A percentile compares a stretch with the other conserved stretches of the same genome.
Conservation (phyloP, 225 moss, liverwort and hornwort species). For the Lunularia cruciata region DNA sequence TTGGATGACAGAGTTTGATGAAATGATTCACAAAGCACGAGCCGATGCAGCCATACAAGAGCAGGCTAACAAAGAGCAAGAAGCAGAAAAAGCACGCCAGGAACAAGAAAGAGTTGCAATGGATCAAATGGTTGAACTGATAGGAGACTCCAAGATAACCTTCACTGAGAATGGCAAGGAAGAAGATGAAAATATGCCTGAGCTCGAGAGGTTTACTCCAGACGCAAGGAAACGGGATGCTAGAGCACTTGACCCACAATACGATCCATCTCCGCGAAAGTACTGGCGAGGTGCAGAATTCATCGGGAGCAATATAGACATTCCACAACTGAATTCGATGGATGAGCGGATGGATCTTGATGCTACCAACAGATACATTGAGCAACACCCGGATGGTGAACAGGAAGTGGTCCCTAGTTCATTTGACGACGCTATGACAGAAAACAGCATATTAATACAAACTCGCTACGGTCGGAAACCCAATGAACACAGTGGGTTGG, state of each 20-base stretch:
- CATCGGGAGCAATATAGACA: not conserved
- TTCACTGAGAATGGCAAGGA: slow-evolving; percentile 1
- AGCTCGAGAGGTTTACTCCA: not conserved
- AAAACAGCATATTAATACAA: not conserved
- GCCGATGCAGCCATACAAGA: slow-evolving; percentile 18
- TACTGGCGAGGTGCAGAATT: slow-evolving; percentile 6
- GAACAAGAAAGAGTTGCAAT: not conserved
- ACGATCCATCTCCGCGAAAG: slow-evolving; percentile 2
- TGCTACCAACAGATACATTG: not conserved
- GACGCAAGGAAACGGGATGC: slow-evolving; percentile 26
- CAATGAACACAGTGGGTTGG: not conserved
- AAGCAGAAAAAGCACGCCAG: not conserved
- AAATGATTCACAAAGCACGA: slow-evolving; percentile 61
- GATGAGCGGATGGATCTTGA: slow-evolving; percentile 18
- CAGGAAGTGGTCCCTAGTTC: not conserved
- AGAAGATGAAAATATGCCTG: not conserved
- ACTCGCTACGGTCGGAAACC: not conserved
- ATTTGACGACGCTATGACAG: not conserved
- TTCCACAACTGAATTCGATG: not conserved
- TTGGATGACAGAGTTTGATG: slow-evolving; percentile 58
- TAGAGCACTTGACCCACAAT: not conserved
- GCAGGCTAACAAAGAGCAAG: slow-evolving; percentile 10
- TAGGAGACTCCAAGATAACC: not conserved
- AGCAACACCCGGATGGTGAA: not conserved
- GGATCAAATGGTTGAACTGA: not conserved